These are phyloP conservation scores for Galerina marginata DNA, from an alignment of 768 basidiomycete genomes.

Conservation along the genomic window DNA sequence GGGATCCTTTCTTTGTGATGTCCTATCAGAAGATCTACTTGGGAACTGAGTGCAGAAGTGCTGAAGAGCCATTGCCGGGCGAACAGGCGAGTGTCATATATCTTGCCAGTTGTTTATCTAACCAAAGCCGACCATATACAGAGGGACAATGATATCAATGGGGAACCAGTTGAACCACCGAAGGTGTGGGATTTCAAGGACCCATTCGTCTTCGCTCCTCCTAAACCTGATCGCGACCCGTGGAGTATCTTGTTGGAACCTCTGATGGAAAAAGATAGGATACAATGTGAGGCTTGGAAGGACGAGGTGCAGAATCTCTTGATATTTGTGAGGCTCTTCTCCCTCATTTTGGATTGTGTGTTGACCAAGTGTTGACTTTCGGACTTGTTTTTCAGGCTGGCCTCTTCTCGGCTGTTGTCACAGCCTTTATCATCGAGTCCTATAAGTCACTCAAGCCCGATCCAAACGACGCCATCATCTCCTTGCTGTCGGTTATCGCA, in stretches of 20 bases:
- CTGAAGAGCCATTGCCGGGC: too few relatives aligned
- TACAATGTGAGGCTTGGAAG: constrained; percentile 24
- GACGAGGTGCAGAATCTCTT: constrained; percentile 21
- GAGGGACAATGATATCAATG: too few relatives aligned
- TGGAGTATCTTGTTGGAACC: constrained; percentile 18
- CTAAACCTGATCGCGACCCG: constrained; percentile 15
- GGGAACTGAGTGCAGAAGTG: too few relatives aligned
- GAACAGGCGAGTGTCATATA: too few relatives aligned
- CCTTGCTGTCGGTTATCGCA: constrained; percentile 7
- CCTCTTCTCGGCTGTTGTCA: constrained; percentile 23
- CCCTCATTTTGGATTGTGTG: too few relatives aligned
- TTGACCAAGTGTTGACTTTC: too few relatives aligned
- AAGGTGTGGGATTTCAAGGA: constrained; percentile 10
- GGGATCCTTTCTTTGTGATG: too few relatives aligned
- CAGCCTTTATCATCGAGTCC: constrained; percentile 22
- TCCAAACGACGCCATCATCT: constrained; percentile 12
- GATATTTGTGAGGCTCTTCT: constrained; percentile 17
- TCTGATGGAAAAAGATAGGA: constrained; percentile 10
- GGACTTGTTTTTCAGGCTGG: constrained; percentile 14
- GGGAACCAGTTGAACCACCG: not conserved
- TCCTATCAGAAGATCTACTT: too few relatives aligned
- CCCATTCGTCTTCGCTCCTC: constrained; percentile 13
- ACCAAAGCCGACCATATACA: too few relatives aligned
- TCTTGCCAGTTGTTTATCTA: too few relatives aligned
- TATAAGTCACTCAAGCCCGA: constrained; percentile 18